These are phyloP conservation scores for Cyclotella distinguenda DNA, from an alignment of 108 stramenopile genomes.

Conservation along the genomic window DNA sequence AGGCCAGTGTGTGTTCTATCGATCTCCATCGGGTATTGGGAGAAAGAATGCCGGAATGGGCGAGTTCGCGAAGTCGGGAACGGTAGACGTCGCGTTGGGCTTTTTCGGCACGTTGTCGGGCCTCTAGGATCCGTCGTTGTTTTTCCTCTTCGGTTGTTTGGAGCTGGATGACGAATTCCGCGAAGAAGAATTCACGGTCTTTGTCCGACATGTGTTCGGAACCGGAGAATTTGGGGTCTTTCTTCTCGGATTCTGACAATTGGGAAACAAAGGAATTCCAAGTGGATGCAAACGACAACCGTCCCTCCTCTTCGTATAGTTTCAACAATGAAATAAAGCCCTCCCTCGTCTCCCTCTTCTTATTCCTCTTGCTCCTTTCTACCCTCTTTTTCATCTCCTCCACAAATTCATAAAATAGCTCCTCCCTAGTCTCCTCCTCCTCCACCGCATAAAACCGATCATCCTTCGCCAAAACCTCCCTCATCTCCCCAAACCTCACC, in stretches of 20 bases:
- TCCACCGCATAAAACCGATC: slow-evolving; percentile 83
- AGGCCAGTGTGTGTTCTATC: slow-evolving; percentile 51
- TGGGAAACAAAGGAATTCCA: slow-evolving; percentile 66
- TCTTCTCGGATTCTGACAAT: slow-evolving; percentile 44
- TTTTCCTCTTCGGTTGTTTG: slow-evolving; percentile 80
- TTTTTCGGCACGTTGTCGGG: slow-evolving; percentile 69
- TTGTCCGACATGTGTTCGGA: slow-evolving; percentile 60
- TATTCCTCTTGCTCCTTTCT: slow-evolving; percentile 66
- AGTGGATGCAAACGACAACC: slow-evolving; percentile 67
- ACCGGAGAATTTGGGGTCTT: slow-evolving; percentile 56
- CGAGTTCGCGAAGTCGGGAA: slow-evolving; percentile 46
- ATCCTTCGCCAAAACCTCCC: slow-evolving; percentile 65
- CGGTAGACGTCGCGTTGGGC: slow-evolving; percentile 75
- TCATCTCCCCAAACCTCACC: slow-evolving; percentile 35
- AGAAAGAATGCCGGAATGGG: slow-evolving; percentile 52
- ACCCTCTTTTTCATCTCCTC: slow-evolving; percentile 78
- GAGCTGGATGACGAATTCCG: slow-evolving; percentile 73
- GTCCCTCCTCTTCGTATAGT: slow-evolving; percentile 67
- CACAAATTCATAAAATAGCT: slow-evolving; percentile 73
- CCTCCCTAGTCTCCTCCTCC: slow-evolving; percentile 65
- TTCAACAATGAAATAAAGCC: slow-evolving; percentile 54
- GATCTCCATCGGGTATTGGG: slow-evolving; percentile 61
- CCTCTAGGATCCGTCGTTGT: slow-evolving; percentile 73
- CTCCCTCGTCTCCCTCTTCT: slow-evolving; percentile 67
- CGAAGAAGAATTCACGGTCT: slow-evolving; percentile 75